Conservation (phyloP, 352 stramenopile genomes). For the Phytophthora fragariae region DNA sequence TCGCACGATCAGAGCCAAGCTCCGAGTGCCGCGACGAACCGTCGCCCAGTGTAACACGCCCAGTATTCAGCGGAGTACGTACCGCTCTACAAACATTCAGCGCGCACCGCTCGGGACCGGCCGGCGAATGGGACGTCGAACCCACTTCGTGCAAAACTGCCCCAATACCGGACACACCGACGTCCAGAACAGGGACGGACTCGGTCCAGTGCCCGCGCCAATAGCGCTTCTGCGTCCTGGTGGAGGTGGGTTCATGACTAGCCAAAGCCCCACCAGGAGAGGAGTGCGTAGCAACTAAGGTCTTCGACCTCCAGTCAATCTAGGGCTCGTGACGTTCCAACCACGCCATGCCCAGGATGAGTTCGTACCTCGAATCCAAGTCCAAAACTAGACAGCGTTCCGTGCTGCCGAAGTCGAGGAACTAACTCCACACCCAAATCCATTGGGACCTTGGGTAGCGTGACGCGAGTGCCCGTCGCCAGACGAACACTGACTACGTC, state of each 20-base stretch:
- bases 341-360: slow-evolving; percentile 34
- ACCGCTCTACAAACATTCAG: background rate
- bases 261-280: slow-evolving; percentile 7
- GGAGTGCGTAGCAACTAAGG: slow-evolving; percentile 5
- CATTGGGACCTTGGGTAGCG: slow-evolving; percentile 11
- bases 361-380: slow-evolving; percentile 24
- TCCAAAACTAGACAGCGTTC: slow-evolving; percentile 12
- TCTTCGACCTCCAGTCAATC: slow-evolving; percentile 22
- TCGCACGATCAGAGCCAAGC: no score
- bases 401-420: slow-evolving; percentile 15
- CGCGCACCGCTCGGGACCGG: background rate
- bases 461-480: no score
- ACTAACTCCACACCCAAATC: slow-evolving; percentile 10
- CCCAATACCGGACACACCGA: background rate
- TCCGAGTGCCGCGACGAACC: no score
- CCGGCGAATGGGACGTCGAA: background rate
- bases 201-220: slow-evolving; percentile 12
- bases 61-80: background rate
- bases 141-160: background rate
- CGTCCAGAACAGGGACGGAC: background rate
- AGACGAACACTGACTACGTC: background rate
- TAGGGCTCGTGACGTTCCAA: slow-evolving; percentile 12
- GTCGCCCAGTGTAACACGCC: background rate
- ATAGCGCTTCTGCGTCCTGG: slow-evolving; percentile 7
- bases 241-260: slow-evolving; percentile 18